Percentiles rank a stretch among this genome's conserved stretches.
Evolutionary conservation across 2,329 filamentous ascomycete genomes (phyloP).

Genomic region (Sporothrix brasiliensis): DNA sequence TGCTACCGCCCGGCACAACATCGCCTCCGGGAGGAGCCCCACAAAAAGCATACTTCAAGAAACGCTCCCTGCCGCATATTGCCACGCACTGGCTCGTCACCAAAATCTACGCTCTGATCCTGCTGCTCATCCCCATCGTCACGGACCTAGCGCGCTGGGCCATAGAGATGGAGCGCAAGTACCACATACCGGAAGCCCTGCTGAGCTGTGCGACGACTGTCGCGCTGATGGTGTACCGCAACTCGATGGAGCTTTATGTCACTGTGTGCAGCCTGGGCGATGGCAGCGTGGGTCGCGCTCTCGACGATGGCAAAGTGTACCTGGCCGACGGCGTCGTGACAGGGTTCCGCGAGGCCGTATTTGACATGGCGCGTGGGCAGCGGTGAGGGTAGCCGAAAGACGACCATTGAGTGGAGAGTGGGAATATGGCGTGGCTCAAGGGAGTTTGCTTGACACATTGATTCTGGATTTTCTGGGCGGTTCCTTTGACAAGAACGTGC

Average conservation of each 20-base stretch:
- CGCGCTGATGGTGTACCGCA: conserved; percentile 28
- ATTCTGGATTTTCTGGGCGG: neutral
- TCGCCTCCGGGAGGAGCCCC: conserved; percentile 23
- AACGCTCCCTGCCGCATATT: conserved; percentile 33
- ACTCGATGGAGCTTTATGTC: conserved; percentile 32
- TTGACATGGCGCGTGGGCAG: conserved; percentile 34
- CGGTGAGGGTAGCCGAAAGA: neutral
- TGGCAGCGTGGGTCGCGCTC: conserved; percentile 34
- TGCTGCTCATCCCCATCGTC: conserved; percentile 33
- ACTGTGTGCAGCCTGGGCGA: conserved; percentile 34
- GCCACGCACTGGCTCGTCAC: conserved; percentile 36
- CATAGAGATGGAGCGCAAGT: conserved; percentile 35
- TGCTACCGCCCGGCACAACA: conserved; percentile 25
- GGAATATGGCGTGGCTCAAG: neutral
- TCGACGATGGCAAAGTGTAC: conserved; percentile 38
- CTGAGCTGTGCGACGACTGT: conserved; percentile 30
- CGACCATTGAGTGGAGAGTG: neutral
- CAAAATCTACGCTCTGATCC: conserved; percentile 31
- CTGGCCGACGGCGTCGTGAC: conserved; percentile 38
- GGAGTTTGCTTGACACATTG: conserved; percentile 18
- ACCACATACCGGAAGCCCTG: conserved; percentile 35
- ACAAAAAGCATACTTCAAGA: conserved; percentile 7
- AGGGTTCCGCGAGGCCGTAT: conserved; percentile 38
- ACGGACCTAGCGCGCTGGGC: conserved; percentile 23
- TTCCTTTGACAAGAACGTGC: neutral